Evolutionary conservation across 768 basidiomycete species (phyloP).

Genomic region (Punctularia strigosozonata): DNA sequence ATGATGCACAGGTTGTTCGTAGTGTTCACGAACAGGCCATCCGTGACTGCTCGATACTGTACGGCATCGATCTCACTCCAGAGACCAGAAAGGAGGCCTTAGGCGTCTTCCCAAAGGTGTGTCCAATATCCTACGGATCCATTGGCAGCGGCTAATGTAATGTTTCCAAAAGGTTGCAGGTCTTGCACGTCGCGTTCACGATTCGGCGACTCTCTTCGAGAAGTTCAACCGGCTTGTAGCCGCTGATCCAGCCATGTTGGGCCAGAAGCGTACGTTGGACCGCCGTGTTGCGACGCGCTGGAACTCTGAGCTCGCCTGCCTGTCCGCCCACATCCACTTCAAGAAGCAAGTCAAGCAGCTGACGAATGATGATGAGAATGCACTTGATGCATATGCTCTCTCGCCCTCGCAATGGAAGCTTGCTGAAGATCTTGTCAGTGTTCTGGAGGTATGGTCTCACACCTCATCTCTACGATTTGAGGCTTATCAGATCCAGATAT

Average conservation of each 20-base stretch:
- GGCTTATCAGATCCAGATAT: conserved; percentile 10
- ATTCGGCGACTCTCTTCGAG: conserved; percentile 12
- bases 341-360: conserved; percentile 13
- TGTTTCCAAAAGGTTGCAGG: conserved; percentile 15
- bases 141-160: not conserved
- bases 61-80: not conserved
- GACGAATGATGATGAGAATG: conserved; percentile 7
- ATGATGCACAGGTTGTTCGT: not conserved
- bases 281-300: conserved; percentile 19
- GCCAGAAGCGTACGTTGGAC: conserved; percentile 10
- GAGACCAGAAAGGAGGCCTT: conserved; percentile 6
- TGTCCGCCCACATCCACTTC: conserved; percentile 16
- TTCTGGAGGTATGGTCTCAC: conserved; percentile 12
- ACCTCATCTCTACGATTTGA: not conserved
- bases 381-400: conserved; percentile 12
- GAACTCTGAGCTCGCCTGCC: conserved; percentile 19
- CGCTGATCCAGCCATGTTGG: conserved; percentile 5
- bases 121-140: not conserved
- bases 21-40: not conserved
- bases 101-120: conserved; percentile 11
- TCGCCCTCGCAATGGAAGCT: conserved; percentile 15
- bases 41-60: not conserved
- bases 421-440: conserved; percentile 13
- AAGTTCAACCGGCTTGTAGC: conserved; percentile 15
- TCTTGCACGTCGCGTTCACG: conserved; percentile 15